Evolutionary conservation across 164 flowering plant genomes (phyloP), one percentile per base, ranked within the genome.

Genomic region (Stephania cephalantha): DNA sequence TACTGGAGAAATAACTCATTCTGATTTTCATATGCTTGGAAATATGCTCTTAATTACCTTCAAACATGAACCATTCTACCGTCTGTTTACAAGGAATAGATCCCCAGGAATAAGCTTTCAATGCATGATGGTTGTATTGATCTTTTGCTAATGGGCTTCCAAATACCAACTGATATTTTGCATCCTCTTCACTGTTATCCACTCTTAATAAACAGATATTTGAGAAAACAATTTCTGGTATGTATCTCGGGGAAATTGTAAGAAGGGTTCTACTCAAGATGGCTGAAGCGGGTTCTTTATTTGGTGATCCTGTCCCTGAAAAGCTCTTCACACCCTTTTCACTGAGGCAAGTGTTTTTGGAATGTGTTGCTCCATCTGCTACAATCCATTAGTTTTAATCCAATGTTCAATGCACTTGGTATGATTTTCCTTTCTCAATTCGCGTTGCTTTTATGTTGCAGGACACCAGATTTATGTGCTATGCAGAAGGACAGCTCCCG

Each of bases 201-300:
- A 75, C 12, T 25, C 73, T 25, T 42, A 46, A 50, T 35, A 52
- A 29, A 52, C 84, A 95, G 97, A 88, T 84, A 68, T 88, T 87
- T 84, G 99, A 95, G 89, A 95, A 95, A 83, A 89, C 91, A 72
- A 93, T 95, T 22, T 88, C 98, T n/a, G 97, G 98, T 44, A 92
- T 90, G 95, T 94, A 92, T 79, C 89, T 92, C 20, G 97, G 97
- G 9, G 98, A 93, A 80, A 90, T 95, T 76, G 95, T 83, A 13
- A 80, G 97, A 72, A 74, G 96, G 75, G 93, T 85, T 46, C 75
- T 95, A 17, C 75, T 84, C 22, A 84, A 84, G 67, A 87, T 93
- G 91, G 92, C 90, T 76, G 85, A 90, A 83, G 85, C 70, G 22
- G 84, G 80, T 70, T 83, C 69, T 66, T 71, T 89, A 75, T 93